Base-by-base conservation (phyloP, 169 alveolate species). In the Fabrea salina region DNA sequence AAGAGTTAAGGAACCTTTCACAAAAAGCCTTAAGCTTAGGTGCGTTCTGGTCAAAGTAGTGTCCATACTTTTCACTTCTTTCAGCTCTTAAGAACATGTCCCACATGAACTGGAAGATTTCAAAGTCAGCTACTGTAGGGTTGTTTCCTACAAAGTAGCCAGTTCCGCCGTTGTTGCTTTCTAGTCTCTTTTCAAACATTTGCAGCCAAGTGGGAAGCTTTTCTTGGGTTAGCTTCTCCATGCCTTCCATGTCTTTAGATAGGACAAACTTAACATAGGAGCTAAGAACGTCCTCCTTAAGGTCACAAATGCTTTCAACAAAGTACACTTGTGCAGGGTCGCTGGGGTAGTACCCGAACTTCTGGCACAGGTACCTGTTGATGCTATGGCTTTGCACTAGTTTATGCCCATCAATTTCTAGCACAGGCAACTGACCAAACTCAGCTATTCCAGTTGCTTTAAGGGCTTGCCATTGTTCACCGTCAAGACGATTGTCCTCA, bases 401-500 rank as follows among this genome's bases (percentile, higher is more conserved):
- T 27, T 5, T 4, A 32, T 82, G 35, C 30, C 85, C 84, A 67
- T 70, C 66, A 49, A 49, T 70, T 70, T 74, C 49, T 44, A 39
- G 27, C 0, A 30, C 66, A 30, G 82, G 82, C 5, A 75, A 22
- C 33, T 75, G 40, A 25, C 43, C 7, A 35, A 22, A 19, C 22
- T 51, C 64, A 30, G 47, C 35, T 6, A 58, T 4, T 32, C 71
- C 71, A 25, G 71, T 1, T 22, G 71, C 47, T 54, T 35, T 54
- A 30, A 6, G 11, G n/a, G n/a, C 19, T 0, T 32, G 56, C 76
- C 66, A 41, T 19, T 22, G 8, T 3, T 70, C 44, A 25, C 41
- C 22, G 16, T 64, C 56, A 47, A 59, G 25, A 39, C 82, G 59
- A 19, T 70, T 59, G 53, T 85, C 88, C 54, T 80, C 88, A 37